Conservation (phyloP, 371 early-diverging fungal species). For the Umbelopsis sp. region DNA sequence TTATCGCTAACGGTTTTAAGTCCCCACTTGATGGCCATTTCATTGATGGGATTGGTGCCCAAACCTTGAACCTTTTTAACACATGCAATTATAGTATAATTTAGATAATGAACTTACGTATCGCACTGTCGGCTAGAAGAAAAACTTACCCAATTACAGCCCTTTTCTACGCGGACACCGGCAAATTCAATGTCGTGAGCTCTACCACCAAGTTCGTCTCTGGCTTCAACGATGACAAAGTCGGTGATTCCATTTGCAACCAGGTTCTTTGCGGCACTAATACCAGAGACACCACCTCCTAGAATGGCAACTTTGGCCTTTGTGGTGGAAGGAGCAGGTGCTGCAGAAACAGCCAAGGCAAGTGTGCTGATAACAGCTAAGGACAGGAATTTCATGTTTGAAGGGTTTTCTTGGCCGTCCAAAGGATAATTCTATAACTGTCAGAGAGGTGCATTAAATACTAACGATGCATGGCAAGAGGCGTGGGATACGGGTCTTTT, state of each 20-base stretch:
- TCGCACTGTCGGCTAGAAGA: neutral
- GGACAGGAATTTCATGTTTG: constrained; percentile 13
- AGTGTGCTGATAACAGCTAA: constrained; percentile 5
- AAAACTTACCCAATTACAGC: constrained; percentile 44
- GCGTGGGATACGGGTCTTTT: neutral
- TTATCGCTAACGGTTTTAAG: constrained; percentile 35
- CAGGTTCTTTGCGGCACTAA: constrained; percentile 49
- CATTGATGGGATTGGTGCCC: constrained; percentile 48
- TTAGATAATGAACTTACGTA: neutral
- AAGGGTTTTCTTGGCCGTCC: neutral
- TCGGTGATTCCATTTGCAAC: constrained; percentile 40
- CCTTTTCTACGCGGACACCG: constrained; percentile 41
- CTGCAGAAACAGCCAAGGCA: neutral
- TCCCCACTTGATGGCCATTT: constrained; percentile 39
- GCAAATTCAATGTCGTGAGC: constrained; percentile 46
- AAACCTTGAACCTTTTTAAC: constrained; percentile 40
- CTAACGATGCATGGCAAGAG: neutral
- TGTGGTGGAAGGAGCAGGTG: constrained; percentile 18
- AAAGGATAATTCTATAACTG: neutral
- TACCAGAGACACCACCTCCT: constrained; percentile 53
- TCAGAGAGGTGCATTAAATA: neutral
- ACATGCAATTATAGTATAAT: neutral
- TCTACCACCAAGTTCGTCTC: constrained; percentile 47
- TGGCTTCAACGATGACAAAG: constrained; percentile 50
- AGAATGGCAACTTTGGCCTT: constrained; percentile 50